Conservation (phyloP, 805 yeast genomes). For the Candida rishiriensis region DNA sequence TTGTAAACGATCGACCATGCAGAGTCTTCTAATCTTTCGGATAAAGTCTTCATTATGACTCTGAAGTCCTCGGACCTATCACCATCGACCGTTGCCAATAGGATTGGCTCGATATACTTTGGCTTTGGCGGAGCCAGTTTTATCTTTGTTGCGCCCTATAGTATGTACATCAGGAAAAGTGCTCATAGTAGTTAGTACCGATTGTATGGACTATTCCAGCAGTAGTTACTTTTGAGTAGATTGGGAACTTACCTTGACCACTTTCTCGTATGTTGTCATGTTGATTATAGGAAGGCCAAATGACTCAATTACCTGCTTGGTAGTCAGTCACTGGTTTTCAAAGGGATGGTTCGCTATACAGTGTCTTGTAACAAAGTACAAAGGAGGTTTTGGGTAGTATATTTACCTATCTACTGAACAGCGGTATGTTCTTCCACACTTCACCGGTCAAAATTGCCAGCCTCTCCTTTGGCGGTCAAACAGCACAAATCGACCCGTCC, state of each 20-base stretch:
- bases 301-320: no score
- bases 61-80: conserved; percentile 50
- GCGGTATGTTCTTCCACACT: no score
- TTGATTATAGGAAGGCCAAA: not conserved
- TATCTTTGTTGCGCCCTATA: conserved; percentile 62
- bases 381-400: no score
- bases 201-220: not conserved
- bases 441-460: no score
- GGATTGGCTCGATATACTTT: conserved; percentile 90
- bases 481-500: not conserved
- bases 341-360: no score
- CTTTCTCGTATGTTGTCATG: conserved; percentile 23
- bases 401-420: no score
- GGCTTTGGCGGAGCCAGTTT: conserved; percentile 96
- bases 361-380: no score
- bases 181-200: not conserved
- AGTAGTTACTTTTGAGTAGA: not conserved
- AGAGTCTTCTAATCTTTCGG: conserved; percentile 60
- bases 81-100: conserved; percentile 59
- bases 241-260: conserved; percentile 15
- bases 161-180: not conserved
- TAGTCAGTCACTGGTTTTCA: no score
- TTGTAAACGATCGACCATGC: conserved; percentile 94
- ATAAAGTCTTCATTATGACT: conserved; percentile 64
- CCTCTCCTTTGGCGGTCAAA: not conserved